Base-by-base conservation (phyloP, 73 alveolate species). In the Diophrys sp. region DNA sequence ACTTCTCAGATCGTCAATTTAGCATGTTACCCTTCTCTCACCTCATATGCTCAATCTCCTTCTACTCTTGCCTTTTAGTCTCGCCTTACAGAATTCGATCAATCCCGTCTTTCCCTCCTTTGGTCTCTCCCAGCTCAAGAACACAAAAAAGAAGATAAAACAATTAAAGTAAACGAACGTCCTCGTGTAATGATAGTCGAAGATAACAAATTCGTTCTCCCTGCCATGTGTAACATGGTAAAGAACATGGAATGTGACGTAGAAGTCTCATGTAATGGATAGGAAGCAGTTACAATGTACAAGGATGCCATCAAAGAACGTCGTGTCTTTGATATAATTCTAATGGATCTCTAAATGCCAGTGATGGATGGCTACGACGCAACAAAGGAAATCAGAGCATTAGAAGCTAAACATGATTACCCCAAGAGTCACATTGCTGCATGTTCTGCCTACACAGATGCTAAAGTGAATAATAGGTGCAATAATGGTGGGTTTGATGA, bases 171-270 rank as follows among this genome's bases (percentile, higher is more conserved):
- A 44, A 44, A 44, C 18, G 62, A 44, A 11, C 5, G 18, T 11
- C n/a, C 62, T 11, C 18, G 18, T 44, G 24, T 68, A 2, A n/a
- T 68, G 5, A 5, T 68, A 25, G 75, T 28, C 23, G 75, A 68
- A 24, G 75, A 68, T 28, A 68, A 68, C 24, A 68, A 68, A 31
- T 68, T 68, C 55, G 23, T 55, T 68, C 75, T 68, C 27, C 23
- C 54, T 2, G 5, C 54, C 56, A 31, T 68, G 25, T 2, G 27
- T 1, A 68, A 24, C 5, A 2, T 26, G 54, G 27, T 68, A 2
- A 68, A 68, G 29, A 25, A n/a, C 56, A 2, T 29, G 2, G 31
- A 29, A 31, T 25, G 25, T 5, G 54, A 68, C 24, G 75, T 68
- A 2, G 31, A 25, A 2, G 2, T 68, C 26, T 44, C 75, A 25